A percentile compares a stretch with the other conserved stretches of the same genome.
Evolutionary conservation across 495 filamentous ascomycete species (phyloP).

Genomic region (Cudoniella acicularis): DNA sequence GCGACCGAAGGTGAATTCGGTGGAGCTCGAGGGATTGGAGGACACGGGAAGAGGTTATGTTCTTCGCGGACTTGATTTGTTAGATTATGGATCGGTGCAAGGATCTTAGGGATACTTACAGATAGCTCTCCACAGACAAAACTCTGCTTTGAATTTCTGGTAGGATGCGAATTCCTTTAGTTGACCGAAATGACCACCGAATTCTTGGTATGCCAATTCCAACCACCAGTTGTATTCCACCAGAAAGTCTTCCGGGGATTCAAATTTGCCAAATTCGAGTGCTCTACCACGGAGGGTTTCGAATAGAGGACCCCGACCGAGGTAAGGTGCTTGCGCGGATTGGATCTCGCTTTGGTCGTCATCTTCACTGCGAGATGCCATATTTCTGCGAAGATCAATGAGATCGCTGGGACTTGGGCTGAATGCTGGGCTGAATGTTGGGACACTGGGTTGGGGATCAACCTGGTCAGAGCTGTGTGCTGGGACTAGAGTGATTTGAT

Average conservation of each 20-base stretch:
- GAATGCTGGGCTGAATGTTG: not conserved
- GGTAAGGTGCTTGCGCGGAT: not conserved
- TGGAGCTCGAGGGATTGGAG: not conserved
- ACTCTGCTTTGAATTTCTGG: not conserved
- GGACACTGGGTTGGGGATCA: not conserved
- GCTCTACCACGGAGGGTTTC: not conserved
- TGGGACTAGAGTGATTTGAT: not conserved
- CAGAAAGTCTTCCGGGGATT: not conserved
- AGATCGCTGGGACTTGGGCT: not conserved
- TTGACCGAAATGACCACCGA: not conserved
- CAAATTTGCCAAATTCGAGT: not conserved
- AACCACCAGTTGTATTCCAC: not conserved
- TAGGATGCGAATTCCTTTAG: not conserved
- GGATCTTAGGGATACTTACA: not conserved
- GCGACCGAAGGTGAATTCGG: not conserved
- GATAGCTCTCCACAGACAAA: not conserved
- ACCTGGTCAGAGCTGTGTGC: not conserved
- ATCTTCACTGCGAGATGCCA: not conserved
- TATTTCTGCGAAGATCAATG: not conserved
- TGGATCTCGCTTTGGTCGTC: not conserved
- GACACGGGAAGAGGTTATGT: not conserved
- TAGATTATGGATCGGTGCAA: not conserved
- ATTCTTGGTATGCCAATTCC: not conserved
- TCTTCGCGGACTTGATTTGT: not conserved
- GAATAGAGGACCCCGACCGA: not conserved